Conservation (phyloP, 176 grass and related monocot genomes). For the Otatea glauca region DNA sequence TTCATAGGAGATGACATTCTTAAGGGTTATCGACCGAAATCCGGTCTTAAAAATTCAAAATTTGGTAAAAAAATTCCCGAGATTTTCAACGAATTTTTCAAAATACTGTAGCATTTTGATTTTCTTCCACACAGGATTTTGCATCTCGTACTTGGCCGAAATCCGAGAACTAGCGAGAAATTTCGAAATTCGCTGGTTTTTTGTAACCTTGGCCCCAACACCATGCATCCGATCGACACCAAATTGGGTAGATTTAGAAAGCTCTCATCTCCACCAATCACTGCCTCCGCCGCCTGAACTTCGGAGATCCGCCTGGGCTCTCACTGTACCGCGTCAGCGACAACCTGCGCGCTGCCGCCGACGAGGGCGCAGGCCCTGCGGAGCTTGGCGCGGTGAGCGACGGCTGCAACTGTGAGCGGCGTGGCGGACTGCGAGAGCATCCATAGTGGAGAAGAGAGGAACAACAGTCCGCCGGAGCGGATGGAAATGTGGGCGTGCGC, state of each 20-base stretch:
- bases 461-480: constrained; percentile 48
- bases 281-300: background rate
- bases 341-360: constrained; percentile 38
- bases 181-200: no score
- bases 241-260: constrained; percentile 96
- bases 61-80: no score
- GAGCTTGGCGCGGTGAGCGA: constrained; percentile 55
- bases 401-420: constrained; percentile 61
- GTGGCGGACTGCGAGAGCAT: constrained; percentile 67
- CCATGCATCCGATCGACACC: constrained; percentile 88
- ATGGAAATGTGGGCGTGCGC: constrained; percentile 10
- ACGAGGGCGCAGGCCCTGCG: constrained; percentile 53
- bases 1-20: no score
- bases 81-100: no score
- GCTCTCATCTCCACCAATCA: constrained; percentile 46
- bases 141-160: no score
- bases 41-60: no score
- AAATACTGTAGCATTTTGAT: no score
- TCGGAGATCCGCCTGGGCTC: constrained; percentile 43
- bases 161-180: no score
- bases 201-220: no score
- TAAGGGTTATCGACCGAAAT: no score
- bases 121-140: no score
- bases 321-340: constrained; percentile 38
- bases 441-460: constrained; percentile 74